These are phyloP conservation scores for Bigelowiella natans DNA, from an alignment of 78 protist species.

Conservation along the genomic window DNA sequence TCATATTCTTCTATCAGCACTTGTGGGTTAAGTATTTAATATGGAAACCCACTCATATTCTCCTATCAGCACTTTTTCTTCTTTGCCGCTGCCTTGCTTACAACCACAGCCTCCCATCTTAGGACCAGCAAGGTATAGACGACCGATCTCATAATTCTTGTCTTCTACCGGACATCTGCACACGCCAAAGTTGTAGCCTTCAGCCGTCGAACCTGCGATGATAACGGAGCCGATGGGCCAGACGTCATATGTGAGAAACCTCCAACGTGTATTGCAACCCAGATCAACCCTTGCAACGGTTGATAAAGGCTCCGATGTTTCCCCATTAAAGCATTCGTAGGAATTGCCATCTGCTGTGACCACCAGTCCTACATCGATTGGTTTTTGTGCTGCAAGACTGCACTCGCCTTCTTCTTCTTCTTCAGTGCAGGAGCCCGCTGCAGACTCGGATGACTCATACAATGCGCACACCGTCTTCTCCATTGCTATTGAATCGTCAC, in stretches of 20 bases:
- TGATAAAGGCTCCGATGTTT: neutral
- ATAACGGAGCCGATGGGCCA: neutral
- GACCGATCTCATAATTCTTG: neutral
- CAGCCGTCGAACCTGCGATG: neutral
- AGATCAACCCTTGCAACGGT: neutral
- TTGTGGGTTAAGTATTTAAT: too few species aligned
- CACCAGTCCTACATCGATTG: neutral
- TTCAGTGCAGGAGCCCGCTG: neutral
- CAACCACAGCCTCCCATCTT: neutral
- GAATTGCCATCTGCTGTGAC: too few species aligned
- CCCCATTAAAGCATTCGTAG: neutral
- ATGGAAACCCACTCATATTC: neutral
- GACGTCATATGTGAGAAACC: neutral
- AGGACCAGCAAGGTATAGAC: neutral
- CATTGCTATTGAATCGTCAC: too few species aligned
- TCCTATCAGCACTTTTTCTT: neutral
- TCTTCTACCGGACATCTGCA: neutral
- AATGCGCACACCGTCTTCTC: too few species aligned
- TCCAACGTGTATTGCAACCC: neutral
- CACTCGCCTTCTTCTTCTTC: neutral
- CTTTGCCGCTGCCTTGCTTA: too few species aligned
- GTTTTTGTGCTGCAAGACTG: neutral
- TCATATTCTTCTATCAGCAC: neutral
- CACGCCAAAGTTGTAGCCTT: neutral
- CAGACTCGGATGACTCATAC: too few species aligned